Percentiles rank a stretch among this genome's conserved stretches.
phyloP scores from a whole-genome alignment of 164 flowering plant species.

The Dillenia suffruticosa region DNA sequence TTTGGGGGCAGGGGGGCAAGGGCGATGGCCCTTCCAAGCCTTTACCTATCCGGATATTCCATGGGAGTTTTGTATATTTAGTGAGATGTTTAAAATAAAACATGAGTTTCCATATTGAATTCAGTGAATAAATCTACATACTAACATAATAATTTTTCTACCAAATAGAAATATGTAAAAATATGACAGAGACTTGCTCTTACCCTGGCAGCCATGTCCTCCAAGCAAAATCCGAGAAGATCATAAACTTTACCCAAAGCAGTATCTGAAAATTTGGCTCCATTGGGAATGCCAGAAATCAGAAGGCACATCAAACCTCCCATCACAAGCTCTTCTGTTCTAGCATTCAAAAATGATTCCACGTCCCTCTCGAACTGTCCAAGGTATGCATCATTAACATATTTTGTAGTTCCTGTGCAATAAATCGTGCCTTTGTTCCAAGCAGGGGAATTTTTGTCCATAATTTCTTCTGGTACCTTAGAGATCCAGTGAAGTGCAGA shows the following conservation, averaged over 20 bases:
- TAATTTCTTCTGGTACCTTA: neutral
- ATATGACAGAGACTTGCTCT: too few species aligned
- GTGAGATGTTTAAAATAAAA: too few species aligned
- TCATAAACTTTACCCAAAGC: neutral
- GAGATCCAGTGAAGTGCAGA: neutral
- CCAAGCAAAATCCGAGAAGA: neutral
- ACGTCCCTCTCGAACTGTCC: constrained; percentile 4
- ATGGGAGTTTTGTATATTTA: too few species aligned
- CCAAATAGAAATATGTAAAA: too few species aligned
- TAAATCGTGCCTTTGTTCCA: constrained; percentile 6
- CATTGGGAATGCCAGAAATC: neutral
- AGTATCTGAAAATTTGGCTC: neutral
- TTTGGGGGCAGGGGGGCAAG: too few species aligned
- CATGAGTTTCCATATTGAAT: too few species aligned
- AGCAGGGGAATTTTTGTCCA: neutral
- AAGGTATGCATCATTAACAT: constrained; percentile 2
- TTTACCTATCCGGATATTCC: too few species aligned
- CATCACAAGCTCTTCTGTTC: constrained; percentile 1
- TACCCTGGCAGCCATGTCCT: neutral
- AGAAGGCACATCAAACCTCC: constrained; percentile 5
- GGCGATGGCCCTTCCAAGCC: too few species aligned
- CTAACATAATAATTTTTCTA: too few species aligned
- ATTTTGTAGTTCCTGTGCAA: neutral
- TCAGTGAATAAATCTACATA: too few species aligned
- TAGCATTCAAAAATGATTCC: neutral